Evolutionary conservation across 2,329 filamentous ascomycete genomes (phyloP), one percentile per base, ranked within the genome.

Genomic region (Colletotrichum navitas): DNA sequence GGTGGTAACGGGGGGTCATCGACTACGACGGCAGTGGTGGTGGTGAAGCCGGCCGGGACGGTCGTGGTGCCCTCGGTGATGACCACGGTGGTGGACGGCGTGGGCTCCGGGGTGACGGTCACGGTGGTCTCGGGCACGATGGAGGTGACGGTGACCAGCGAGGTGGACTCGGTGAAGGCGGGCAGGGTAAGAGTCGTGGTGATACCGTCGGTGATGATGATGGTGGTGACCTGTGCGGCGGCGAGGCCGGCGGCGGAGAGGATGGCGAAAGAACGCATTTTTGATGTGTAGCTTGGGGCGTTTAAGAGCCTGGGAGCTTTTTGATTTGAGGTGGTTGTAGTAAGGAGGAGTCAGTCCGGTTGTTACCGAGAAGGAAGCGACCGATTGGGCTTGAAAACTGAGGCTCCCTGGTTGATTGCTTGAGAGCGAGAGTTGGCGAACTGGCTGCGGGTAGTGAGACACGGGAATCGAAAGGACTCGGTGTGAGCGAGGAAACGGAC

Each of bases 211-310:
- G 72, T 73, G 66, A 75, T 73, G 41, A 68, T 36, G 21, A 75
- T 73, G 26, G 71, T 66, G 54, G 66, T 66, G 36, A 72, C 72
- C 61, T 77, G 74, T 45, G 77, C 77, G 11, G 75, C 63, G 21
- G 66, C 74, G 26, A 76, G 66, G 68, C 70, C 72, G 39, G 66
- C 73, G 52, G 66, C 61, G 43, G 66, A 61, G 59, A 73, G 66
- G 71, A 73, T 49, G 69, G 74, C 63, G 72, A 79, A 74, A 58
- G 74, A 66, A 59, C 74, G 76, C 76, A 77, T 77, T 24, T 41
- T 72, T 76, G 55, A 36, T 26, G 29, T 47, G 51, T 55, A 29
- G 24, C n/a, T 55, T 26, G 41, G 43, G 55, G 18, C 29, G 24
- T 10, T 29, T 6, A n/a, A 47, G 24, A 34, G 65, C 18, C 7